Percentiles rank a stretch among this genome's conserved stretches.
Conservation (phyloP, 306 rosid species). For the Cucumis cinereus region DNA sequence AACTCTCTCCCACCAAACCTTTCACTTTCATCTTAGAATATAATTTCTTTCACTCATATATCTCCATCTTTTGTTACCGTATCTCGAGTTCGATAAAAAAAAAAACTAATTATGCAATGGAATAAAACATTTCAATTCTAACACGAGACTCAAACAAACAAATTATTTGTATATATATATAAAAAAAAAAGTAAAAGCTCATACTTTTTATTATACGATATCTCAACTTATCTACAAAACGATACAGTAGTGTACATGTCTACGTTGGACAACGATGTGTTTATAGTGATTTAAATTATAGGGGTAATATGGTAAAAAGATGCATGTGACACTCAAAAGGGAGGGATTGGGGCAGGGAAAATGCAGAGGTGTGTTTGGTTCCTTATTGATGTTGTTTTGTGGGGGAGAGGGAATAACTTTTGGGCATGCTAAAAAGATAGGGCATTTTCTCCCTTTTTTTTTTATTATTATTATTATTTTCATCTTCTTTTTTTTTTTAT, state of each 20-base stretch:
- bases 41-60: neutral
- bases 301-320: neutral
- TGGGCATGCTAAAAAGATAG: constrained; percentile 47
- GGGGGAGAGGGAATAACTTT: constrained; percentile 90
- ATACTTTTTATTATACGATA: no score
- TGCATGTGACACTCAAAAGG: neutral
- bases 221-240: no score
- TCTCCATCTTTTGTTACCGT: neutral
- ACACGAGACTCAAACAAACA: no score
- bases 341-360: neutral
- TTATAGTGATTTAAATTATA: neutral
- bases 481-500: neutral
- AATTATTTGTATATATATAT: no score
- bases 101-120: no score
- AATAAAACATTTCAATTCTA: neutral
- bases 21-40: neutral
- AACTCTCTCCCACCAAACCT: neutral
- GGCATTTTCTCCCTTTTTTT: neutral
- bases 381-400: constrained; percentile 61
- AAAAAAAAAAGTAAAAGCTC: no score
- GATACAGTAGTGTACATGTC: neutral
- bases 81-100: no score
- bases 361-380: constrained; percentile 24
- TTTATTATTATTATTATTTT: no score
- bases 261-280: no score